Evolutionary conservation across 108 stramenopile species (phyloP).

Genomic region (Skeletonema marinoi): DNA sequence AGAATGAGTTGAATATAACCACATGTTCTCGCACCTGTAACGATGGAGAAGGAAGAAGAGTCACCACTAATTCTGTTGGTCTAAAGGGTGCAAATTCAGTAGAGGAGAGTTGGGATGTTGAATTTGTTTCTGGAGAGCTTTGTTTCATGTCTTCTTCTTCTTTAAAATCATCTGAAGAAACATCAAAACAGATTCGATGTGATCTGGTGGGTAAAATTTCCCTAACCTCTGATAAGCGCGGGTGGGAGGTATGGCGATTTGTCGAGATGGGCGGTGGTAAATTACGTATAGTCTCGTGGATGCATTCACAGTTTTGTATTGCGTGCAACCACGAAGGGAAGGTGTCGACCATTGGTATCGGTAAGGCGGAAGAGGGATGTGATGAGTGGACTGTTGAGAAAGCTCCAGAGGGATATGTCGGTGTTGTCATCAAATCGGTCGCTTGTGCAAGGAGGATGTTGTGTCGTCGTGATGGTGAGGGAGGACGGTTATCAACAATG

Average conservation of each 20-base stretch:
- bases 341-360: constrained; percentile 11
- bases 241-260: constrained; percentile 59
- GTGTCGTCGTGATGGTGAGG: not conserved
- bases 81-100: not conserved
- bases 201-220: constrained; percentile 45
- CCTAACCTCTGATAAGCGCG: constrained; percentile 16
- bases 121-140: constrained; percentile 33
- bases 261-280: constrained; percentile 48
- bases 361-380: constrained; percentile 10
- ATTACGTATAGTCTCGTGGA: constrained; percentile 47
- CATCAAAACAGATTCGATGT: constrained; percentile 39
- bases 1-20: constrained; percentile 10
- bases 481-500: not conserved
- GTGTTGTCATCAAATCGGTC: constrained; percentile 38
- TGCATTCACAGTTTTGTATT: constrained; percentile 34
- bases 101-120: constrained; percentile 29
- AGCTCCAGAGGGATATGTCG: constrained; percentile 7
- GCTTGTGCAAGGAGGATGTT: constrained; percentile 7
- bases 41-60: not conserved
- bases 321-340: constrained; percentile 26
- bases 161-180: not conserved
- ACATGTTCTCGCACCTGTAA: not conserved
- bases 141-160: constrained; percentile 19
- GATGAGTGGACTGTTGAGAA: constrained; percentile 51
- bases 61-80: constrained; percentile 3